phyloP scores from a whole-genome alignment of 768 basidiomycete genomes.

The Phlebiopsis flavidoalba region DNA sequence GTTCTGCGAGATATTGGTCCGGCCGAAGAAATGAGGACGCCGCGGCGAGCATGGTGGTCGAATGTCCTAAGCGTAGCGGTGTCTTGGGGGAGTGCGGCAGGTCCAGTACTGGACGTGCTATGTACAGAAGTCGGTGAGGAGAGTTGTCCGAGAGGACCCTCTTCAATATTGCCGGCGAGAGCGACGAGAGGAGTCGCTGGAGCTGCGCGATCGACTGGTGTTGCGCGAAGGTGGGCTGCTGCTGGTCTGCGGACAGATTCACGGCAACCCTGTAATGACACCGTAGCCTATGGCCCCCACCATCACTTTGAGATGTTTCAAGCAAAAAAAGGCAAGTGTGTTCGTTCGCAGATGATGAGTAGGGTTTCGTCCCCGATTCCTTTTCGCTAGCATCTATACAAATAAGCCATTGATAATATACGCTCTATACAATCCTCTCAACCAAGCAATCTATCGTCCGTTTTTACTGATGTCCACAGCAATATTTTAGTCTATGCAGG shows the following conservation, averaged over 20 bases:
- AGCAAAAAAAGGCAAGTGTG: not conserved
- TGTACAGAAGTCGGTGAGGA: not conserved
- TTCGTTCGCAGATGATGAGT: not conserved
- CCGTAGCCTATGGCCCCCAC: not conserved
- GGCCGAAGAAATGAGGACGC: conserved; percentile 79
- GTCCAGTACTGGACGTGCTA: not conserved
- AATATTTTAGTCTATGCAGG: not conserved
- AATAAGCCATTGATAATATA: not conserved
- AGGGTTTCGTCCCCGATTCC: not conserved
- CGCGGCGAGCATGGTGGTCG: conserved; percentile 60
- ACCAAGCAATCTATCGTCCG: not conserved
- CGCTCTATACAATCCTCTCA: not conserved
- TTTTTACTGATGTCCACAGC: not conserved
- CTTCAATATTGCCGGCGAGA: not conserved
- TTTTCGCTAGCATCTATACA: not conserved
- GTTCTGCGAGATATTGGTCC: conserved; percentile 76
- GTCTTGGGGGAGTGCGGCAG: not conserved
- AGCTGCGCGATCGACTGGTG: not conserved
- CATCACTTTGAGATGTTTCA: not conserved
- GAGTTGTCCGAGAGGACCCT: not conserved
- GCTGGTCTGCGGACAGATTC: not conserved
- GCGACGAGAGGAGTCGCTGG: not conserved
- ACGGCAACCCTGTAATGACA: not conserved
- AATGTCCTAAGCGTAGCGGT: not conserved
- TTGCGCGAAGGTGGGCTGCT: not conserved